Conservation (phyloP, 305 asterid species). For the Plantago rigida region DNA sequence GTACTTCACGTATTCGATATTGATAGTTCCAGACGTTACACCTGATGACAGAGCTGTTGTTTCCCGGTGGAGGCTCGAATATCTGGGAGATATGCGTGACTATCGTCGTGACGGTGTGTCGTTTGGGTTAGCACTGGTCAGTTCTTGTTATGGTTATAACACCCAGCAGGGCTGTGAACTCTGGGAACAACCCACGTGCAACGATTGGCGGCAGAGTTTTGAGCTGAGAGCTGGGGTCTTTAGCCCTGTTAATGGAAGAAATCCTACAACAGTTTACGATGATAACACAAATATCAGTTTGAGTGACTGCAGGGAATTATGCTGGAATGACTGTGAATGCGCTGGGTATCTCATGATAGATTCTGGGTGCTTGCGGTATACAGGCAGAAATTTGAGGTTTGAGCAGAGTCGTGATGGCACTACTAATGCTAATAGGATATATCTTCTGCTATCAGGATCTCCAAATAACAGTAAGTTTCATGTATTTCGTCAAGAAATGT, state of each 20-base stretch:
- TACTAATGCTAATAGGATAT: neutral
- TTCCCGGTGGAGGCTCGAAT: conserved; percentile 25
- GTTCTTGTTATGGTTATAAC: conserved; percentile 26
- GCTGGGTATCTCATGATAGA: conserved; percentile 9
- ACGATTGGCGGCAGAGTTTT: conserved; percentile 24
- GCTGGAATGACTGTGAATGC: conserved; percentile 38
- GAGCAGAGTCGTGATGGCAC: conserved; percentile 23
- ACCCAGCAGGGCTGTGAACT: conserved; percentile 20
- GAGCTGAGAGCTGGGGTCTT: neutral
- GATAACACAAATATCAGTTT: conserved; percentile 25
- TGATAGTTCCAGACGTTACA: neutral
- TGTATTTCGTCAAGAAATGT: neutral
- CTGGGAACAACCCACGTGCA: conserved; percentile 32
- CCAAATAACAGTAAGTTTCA: conserved; percentile 21
- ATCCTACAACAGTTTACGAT: neutral
- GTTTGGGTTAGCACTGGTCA: neutral
- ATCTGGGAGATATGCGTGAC: conserved; percentile 14
- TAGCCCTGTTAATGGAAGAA: neutral
- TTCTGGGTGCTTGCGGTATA: conserved; percentile 34
- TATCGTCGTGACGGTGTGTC: neutral
- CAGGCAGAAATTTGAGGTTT: conserved; percentile 31
- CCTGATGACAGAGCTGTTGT: neutral
- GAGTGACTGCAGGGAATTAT: conserved; percentile 34
- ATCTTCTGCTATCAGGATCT: conserved; percentile 25
- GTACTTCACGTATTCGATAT: conserved; percentile 10